These are phyloP conservation scores for Nemania abortiva DNA, from an alignment of 2,329 filamentous ascomycete species.

Conservation along the genomic window DNA sequence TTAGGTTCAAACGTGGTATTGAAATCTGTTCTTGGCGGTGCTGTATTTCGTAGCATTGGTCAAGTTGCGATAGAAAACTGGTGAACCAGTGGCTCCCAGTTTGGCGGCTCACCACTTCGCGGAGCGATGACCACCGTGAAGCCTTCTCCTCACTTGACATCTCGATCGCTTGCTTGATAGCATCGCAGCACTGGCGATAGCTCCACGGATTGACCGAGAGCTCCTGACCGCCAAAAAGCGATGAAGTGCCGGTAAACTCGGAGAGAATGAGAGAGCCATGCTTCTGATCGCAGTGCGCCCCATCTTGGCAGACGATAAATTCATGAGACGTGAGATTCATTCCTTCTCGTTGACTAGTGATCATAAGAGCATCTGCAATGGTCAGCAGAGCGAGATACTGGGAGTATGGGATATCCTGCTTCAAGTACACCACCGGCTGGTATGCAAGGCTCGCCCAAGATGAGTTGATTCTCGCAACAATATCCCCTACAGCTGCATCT, in stretches of 20 bases:
- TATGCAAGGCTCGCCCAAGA: slow-evolving; percentile 91
- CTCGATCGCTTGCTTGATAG: slow-evolving; percentile 84
- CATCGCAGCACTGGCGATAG: slow-evolving; percentile 86
- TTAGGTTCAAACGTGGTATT: slow-evolving; percentile 84
- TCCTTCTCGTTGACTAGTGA: slow-evolving; percentile 93
- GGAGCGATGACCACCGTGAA: slow-evolving; percentile 78
- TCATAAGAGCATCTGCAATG: slow-evolving; percentile 91
- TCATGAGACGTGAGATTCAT: slow-evolving; percentile 98
- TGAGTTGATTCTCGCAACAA: slow-evolving; percentile 94
- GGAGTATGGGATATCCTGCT: slow-evolving; percentile 92
- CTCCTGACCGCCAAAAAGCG: slow-evolving; percentile 83
- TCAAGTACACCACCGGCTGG: slow-evolving; percentile 91
- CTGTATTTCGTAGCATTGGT: slow-evolving; percentile 84
- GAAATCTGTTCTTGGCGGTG: slow-evolving; percentile 85
- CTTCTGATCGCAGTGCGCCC: slow-evolving; percentile 77
- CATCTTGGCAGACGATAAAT: slow-evolving; percentile 93
- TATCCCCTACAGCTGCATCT: slow-evolving; percentile 89
- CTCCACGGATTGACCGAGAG: slow-evolving; percentile 96
- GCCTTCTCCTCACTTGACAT: slow-evolving; percentile 82
- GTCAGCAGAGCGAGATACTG: slow-evolving; percentile 94
- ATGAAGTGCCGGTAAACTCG: slow-evolving; percentile 93
- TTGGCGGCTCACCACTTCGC: slow-evolving; percentile 79
- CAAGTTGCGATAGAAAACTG: slow-evolving; percentile 77
- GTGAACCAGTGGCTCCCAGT: slow-evolving; percentile 89
- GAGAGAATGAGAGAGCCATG: slow-evolving; percentile 91